A percentile compares a stretch with the other conserved stretches of the same genome.
Conservation (phyloP, 2,329 filamentous ascomycete genomes). For the Scytalidium lignicola region DNA sequence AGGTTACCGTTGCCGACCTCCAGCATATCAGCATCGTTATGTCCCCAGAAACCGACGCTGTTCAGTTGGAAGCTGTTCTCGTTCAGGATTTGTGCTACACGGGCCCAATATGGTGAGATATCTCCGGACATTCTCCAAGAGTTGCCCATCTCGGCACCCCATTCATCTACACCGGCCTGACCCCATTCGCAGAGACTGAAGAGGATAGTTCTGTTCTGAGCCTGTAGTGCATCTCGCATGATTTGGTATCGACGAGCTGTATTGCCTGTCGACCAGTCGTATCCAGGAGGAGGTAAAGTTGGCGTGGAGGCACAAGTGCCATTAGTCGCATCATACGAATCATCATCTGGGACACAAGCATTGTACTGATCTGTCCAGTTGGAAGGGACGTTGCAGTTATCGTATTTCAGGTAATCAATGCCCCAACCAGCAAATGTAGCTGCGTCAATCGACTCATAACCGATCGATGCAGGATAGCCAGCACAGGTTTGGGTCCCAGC, state of each 20-base stretch:
- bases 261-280: conserved; percentile 44
- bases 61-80: conserved; percentile 29
- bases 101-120: conserved; percentile 32
- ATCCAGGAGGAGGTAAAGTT: conserved; percentile 36
- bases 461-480: conserved; percentile 43
- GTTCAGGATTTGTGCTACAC: conserved; percentile 30
- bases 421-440: conserved; percentile 53
- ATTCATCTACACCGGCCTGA: conserved; percentile 41
- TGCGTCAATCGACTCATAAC: conserved; percentile 53
- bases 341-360: conserved; percentile 34
- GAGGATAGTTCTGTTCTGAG: conserved; percentile 39
- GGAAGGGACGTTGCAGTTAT: conserved; percentile 44
- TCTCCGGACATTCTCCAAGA: conserved; percentile 42
- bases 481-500: conserved; percentile 34
- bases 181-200: conserved; percentile 53
- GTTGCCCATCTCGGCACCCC: conserved; percentile 44
- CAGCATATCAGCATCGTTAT: conserved; percentile 21
- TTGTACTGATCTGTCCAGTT: conserved; percentile 34
- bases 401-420: conserved; percentile 55
- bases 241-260: conserved; percentile 40
- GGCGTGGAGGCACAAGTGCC: conserved; percentile 33
- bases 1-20: conserved; percentile 19
- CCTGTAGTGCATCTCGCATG: conserved; percentile 48
- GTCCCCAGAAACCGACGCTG: conserved; percentile 32
- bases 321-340: conserved; percentile 29